Conservation (phyloP, 208 protist genomes). For the Naegleria gruberi region DNA sequence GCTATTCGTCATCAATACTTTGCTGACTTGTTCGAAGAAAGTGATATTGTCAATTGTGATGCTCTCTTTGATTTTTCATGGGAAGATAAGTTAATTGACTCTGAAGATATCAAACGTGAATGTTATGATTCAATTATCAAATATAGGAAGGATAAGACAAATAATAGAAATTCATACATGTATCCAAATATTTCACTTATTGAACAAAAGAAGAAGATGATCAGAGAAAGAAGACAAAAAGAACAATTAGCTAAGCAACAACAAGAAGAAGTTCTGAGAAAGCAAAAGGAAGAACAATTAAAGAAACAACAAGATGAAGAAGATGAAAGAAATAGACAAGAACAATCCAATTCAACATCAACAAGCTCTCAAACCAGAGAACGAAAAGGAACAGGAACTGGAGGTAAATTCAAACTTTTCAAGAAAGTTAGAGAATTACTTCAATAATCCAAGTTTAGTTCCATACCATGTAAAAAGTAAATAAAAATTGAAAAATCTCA, state of each 20-base stretch:
- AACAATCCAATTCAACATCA: background rate
- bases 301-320: background rate
- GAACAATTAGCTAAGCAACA: background rate
- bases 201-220: conserved; percentile 14
- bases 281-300: background rate
- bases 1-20: conserved; percentile 40
- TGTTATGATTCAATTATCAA: background rate
- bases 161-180: background rate
- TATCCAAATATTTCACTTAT: background rate
- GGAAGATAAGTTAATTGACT: conserved; percentile 1
- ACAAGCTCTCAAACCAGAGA: background rate
- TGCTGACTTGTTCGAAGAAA: background rate
- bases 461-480: background rate
- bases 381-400: background rate
- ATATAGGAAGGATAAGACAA: background rate
- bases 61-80: background rate
- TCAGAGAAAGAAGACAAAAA: conserved; percentile 5
- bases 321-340: background rate
- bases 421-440: background rate
- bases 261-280: background rate
- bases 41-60: background rate
- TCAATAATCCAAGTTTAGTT: background rate
- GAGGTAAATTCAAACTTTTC: background rate
- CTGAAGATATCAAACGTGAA: background rate
- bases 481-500: background rate